phyloP scores from a whole-genome alignment of 2,329 filamentous ascomycete species.

The Sphaerostilbella broomeana region DNA sequence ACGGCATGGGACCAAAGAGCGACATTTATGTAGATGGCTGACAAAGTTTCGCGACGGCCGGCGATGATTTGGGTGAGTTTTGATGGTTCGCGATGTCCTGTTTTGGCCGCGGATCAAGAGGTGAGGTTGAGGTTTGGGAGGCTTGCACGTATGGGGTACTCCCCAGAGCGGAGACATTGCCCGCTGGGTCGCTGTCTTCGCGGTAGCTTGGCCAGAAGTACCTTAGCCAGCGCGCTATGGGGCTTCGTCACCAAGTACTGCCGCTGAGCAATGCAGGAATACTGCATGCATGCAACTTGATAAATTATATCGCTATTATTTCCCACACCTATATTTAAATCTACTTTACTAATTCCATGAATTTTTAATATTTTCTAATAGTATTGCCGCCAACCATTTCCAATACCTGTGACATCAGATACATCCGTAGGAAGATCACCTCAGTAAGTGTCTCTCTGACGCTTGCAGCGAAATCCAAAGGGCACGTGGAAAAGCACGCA shows the following conservation, averaged over 20 bases:
- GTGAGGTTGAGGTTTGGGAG: constrained; percentile 49
- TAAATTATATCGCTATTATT: too few species aligned
- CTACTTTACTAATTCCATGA: too few species aligned
- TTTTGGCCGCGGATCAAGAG: constrained; percentile 47
- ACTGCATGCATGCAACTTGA: constrained; percentile 1
- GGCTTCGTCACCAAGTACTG: constrained; percentile 6
- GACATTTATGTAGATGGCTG: constrained; percentile 47
- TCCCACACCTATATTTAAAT: too few species aligned
- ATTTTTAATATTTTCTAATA: too few species aligned
- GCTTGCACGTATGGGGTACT: constrained; percentile 26
- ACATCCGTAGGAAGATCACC: too few species aligned
- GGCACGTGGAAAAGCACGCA: too few species aligned
- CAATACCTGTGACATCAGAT: too few species aligned
- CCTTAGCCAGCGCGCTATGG: constrained; percentile 14
- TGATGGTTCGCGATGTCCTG: constrained; percentile 45
- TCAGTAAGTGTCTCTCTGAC: too few species aligned
- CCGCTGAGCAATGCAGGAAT: constrained; percentile 6
- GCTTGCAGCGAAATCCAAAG: too few species aligned
- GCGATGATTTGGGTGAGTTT: constrained; percentile 38
- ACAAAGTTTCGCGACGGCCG: constrained; percentile 32
- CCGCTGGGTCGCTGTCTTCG: constrained; percentile 20
- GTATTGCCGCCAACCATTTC: too few species aligned
- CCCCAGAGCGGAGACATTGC: constrained; percentile 35
- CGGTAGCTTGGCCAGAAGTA: constrained; percentile 13
- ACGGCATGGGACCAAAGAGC: constrained; percentile 43